Base-by-base conservation (phyloP, 371 early-diverging fungal genomes). In the Rhizopus delemar region DNA sequence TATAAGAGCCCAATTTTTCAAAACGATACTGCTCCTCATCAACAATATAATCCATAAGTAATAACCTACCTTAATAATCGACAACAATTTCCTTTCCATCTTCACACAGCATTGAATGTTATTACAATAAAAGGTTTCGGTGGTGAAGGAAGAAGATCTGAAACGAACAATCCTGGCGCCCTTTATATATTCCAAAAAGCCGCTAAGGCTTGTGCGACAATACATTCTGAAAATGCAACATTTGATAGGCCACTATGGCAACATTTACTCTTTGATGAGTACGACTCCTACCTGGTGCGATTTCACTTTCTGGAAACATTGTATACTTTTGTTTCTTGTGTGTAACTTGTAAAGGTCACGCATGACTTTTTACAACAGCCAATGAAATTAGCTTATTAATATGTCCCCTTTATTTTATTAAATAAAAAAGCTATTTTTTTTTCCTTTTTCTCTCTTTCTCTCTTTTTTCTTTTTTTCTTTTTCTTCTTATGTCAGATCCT, bases 361-460 rank as follows among this genome's bases (percentile, higher is more conserved):
- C 62, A 61, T 61, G 62, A 61, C 62, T 61, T 61, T 50, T 43
- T 62, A 45, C 22, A 36, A 12, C 46, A 13, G 62, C 62, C 57
- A 56, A 62, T 57, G 13, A 51, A 16, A 22, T 13, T 39, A 43
- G 16, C 34, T 32, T 38, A 54, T 16, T n/a, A 15, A 39, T 50
- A 41, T 56, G 56, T 54, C 51, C 45, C 38, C 45, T 39, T n/a
- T 45, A 51, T 58, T 33, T 48, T 33, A 36, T 22, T 51, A 53
- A n/a, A 41, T 11, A 50, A 31, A 41, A 43, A 33, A 38, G 38
- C 33, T 15, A 9, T 46, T 41, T 43, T 36, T 39, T 43, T 43
- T 34, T 41, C 12, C 7, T 48, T 56, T 51, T 41, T 48, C 13
- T 49, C 16, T 57, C 16, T 53, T 49, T 53, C 9, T 58, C 50